Evolutionary conservation across 371 early-diverging fungal species (phyloP), one percentile per base, ranked within the genome.

Genomic region (Dentiscutata heterogama): DNA sequence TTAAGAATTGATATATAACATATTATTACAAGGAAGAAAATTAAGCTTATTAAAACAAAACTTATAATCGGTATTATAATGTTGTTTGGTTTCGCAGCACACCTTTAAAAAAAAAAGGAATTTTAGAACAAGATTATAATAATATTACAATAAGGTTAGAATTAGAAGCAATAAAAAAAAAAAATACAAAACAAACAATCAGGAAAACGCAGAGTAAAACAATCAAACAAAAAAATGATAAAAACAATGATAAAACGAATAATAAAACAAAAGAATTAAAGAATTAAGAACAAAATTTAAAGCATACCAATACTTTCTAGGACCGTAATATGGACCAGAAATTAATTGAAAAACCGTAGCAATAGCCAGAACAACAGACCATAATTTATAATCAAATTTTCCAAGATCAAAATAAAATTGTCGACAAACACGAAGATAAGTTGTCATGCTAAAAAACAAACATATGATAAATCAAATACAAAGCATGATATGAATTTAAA

Each of bases 351-450:
- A 46, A 4, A n/a, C 2, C 2, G 8, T 1, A 42, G 35, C 5
- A 7, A 25, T 42, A 31, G 8, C n/a, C 2, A 72, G 10, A 25
- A 72, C 18, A 4, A 29, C 2, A 10, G 18, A 13, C 72, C 72
- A 53, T 18, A 72, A 51, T 72, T 72, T 72, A 72, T 72, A 72
- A 72, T 72, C 72, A 53, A 27, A 51, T 53, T 72, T 72, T 22
- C 72, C 72, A 27, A 51, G 51, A 72, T 72, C 51, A 53, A 72
- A 29, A 53, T 53, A 31, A 3, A 46, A 25, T 31, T 53, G 27
- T 6, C 53, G 50, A 27, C 53, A 46, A 22, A 72, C 51, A 51
- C 72, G 50, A 46, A 72, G 25, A 46, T 29, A 72, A 5, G 53
- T 53, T 6, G 51, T 29, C 8, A 46, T 11, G 2, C 70, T 70